Base-by-base conservation (phyloP, 2,329 filamentous ascomycete species). In the Triangularia verruculosa region DNA sequence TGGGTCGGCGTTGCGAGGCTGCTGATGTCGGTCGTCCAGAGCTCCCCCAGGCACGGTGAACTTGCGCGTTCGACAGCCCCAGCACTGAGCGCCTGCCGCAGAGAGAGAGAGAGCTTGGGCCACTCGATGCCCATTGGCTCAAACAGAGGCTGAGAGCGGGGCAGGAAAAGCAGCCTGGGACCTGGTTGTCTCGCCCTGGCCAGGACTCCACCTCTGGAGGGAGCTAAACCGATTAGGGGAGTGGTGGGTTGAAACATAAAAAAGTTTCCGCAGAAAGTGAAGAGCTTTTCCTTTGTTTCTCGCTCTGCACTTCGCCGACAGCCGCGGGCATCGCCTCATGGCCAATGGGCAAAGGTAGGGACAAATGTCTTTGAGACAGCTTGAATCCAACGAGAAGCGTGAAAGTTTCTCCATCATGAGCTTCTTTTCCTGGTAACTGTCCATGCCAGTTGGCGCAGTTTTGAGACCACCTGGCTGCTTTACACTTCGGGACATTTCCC, bases 21-120 rank as follows among this genome's bases (percentile, higher is more conserved):
- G 57, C 53, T 60, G 64, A 59, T 61, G 67, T 62, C 60, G 39
- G 66, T 66, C 56, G 65, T 64, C 63, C 61, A 58, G 57, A 65
- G 63, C 65, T 67, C 60, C 58, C 59, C 67, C 66, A 72, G 69
- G 69, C 70, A 70, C 69, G 64, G 66, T 61, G 65, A 65, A 65
- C 66, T 71, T 72, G 70, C 70, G 69, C 67, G 70, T 72, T 59
- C 68, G 64, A 62, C 53, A 59, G 62, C 59, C 65, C 39, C 54
- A 59, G 64, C 66, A 63, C 68, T 67, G 53, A 55, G 63, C 67
- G 66, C 67, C 67, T 68, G 66, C 51, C 25, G 24, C 51, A 54
- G 47, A 57, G 39, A 24, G 59, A 61, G 28, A 24, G 59, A 65
- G 67, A 68, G 68, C 70, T 70, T 68, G 67, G 70, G 66, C 70